phyloP scores from a whole-genome alignment of 495 filamentous ascomycete species.

The Aspergillus ellipticus region DNA sequence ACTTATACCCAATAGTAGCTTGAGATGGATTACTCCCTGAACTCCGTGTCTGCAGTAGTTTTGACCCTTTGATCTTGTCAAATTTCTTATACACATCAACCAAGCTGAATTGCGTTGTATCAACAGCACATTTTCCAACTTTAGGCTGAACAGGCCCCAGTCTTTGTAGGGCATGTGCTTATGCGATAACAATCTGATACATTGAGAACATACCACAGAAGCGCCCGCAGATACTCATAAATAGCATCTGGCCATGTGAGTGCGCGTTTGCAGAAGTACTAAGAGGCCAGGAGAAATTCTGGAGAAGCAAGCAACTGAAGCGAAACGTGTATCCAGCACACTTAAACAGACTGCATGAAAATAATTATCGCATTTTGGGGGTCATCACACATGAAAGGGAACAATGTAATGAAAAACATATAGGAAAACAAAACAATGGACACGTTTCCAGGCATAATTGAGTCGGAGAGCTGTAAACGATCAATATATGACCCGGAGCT shows the following conservation, averaged over 20 bases:
- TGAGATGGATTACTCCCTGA: not conserved
- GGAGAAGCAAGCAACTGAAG: not conserved
- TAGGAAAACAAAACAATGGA: not conserved
- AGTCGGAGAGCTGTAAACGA: not conserved
- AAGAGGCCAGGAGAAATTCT: not conserved
- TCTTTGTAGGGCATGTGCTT: too few relatives aligned
- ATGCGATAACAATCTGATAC: too few relatives aligned
- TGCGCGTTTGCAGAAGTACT: not conserved
- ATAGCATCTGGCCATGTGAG: not conserved
- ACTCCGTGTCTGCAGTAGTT: not conserved
- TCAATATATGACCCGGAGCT: constrained; percentile 7
- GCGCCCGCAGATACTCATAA: too few relatives aligned
- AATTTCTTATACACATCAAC: not conserved
- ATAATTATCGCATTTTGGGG: not conserved
- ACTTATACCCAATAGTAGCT: constrained; percentile 1
- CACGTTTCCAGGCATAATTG: not conserved
- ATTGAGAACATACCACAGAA: too few relatives aligned
- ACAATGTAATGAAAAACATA: not conserved
- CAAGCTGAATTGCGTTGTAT: not conserved
- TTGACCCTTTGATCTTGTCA: too few relatives aligned
- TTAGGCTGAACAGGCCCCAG: too few relatives aligned
- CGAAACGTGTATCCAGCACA: not conserved
- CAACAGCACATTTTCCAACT: not conserved
- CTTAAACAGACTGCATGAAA: constrained; percentile 1
- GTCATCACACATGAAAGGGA: not conserved